Evolutionary conservation across 805 yeast genomes (phyloP).

Genomic region (Ogataea trehalophila): DNA sequence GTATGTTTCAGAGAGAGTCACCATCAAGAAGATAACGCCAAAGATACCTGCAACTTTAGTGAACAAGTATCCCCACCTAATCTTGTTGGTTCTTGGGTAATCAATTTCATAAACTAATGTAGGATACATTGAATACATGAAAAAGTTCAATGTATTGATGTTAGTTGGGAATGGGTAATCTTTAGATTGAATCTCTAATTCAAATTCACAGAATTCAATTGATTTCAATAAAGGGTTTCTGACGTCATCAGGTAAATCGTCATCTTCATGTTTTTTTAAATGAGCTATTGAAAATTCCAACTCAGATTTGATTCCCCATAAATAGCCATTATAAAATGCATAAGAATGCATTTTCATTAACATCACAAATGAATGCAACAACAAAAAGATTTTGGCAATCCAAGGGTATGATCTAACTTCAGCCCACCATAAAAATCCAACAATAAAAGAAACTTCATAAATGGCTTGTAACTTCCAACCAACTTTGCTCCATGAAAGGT

Average conservation of each 20-base stretch:
- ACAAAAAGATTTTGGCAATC: conserved; percentile 84
- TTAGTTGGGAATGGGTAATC: conserved; percentile 62
- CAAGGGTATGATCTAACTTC: conserved; percentile 64
- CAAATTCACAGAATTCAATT: conserved; percentile 66
- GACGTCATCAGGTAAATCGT: conserved; percentile 27
- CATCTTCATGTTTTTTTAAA: conserved; percentile 35
- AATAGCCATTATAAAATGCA: conserved; percentile 85
- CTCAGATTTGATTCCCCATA: conserved; percentile 62
- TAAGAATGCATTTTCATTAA: conserved; percentile 96
- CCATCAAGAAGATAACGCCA: conserved; percentile 82
- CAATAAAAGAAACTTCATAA: conserved; percentile 50
- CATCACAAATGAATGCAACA: conserved; percentile 79
- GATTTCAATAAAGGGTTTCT: conserved; percentile 39
- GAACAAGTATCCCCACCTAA: conserved; percentile 65
- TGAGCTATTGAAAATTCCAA: conserved; percentile 43
- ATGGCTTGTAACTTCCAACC: conserved; percentile 63
- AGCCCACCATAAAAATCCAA: conserved; percentile 52
- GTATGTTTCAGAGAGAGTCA: conserved; percentile 67
- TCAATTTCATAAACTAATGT: conserved; percentile 78
- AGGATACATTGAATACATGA: conserved; percentile 82
- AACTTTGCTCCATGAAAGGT: conserved; percentile 51
- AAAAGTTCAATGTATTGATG: conserved; percentile 59
- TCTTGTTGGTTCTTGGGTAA: conserved; percentile 67
- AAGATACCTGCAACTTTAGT: conserved; percentile 75
- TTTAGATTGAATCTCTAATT: conserved; percentile 54